Conservation (phyloP, 805 yeast species). For the Yarrowia sp. region DNA sequence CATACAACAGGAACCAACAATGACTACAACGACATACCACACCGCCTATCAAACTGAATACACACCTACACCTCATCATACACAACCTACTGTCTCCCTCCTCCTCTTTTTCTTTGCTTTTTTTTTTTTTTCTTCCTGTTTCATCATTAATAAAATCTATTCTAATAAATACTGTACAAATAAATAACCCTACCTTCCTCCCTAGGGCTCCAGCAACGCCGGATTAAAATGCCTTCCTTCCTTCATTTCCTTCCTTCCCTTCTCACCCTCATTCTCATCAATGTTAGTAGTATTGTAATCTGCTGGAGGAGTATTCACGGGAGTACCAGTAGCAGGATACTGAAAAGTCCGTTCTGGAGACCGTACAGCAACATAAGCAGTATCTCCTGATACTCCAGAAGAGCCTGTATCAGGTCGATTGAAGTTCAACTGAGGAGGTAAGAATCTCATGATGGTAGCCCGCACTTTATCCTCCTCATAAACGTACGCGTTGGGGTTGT, state of each 20-base stretch:
- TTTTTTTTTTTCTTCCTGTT: too few species aligned
- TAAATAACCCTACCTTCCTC: background rate
- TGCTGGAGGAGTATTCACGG: background rate
- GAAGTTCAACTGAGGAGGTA: background rate
- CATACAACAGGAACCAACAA: too few species aligned
- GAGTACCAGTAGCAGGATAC: background rate
- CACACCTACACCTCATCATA: too few species aligned
- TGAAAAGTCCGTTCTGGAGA: conserved; percentile 1
- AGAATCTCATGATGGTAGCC: conserved; percentile 1
- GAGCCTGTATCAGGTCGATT: background rate
- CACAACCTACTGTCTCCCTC: too few species aligned
- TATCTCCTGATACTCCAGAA: background rate
- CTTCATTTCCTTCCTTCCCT: background rate
- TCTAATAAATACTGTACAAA: background rate
- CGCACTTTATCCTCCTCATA: conserved; percentile 17
- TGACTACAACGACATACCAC: too few species aligned
- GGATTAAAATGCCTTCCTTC: background rate
- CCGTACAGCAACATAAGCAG: background rate
- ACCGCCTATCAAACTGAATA: too few species aligned
- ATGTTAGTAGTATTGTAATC: background rate
- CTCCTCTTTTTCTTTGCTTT: too few species aligned
- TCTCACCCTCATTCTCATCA: background rate
- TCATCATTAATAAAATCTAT: too few species aligned
- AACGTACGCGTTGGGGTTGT: background rate
- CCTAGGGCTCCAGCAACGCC: background rate